A percentile compares a stretch with the other conserved stretches of the same genome.
Conservation (phyloP, 805 yeast species). For the Candida manassasensis region DNA sequence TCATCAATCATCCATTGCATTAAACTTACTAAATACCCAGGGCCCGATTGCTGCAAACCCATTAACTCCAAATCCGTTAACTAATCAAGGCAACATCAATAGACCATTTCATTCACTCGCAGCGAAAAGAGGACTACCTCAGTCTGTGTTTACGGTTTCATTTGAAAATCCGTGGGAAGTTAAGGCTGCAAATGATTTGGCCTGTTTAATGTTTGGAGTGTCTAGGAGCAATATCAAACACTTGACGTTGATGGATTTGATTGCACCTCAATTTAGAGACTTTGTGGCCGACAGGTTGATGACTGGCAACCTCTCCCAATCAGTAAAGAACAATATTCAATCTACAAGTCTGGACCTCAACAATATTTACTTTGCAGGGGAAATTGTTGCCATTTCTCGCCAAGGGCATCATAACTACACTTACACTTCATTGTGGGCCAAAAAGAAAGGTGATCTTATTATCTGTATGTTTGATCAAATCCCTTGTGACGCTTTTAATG, state of each 20-base stretch:
- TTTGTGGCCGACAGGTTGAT: conserved; percentile 58
- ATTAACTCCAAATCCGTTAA: conserved; percentile 4
- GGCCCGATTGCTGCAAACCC: conserved; percentile 3
- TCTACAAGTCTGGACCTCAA: conserved; percentile 14
- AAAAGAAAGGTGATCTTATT: conserved; percentile 61
- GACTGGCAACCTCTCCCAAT: conserved; percentile 16
- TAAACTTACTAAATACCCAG: conserved; percentile 19
- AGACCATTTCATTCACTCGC: conserved; percentile 61
- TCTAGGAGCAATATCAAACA: conserved; percentile 58
- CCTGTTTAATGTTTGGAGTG: conserved; percentile 82
- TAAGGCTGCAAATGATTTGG: conserved; percentile 83
- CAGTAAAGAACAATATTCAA: conserved; percentile 13
- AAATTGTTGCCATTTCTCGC: conserved; percentile 72
- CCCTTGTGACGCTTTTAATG: conserved; percentile 56
- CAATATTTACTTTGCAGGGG: conserved; percentile 72
- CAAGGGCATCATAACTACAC: conserved; percentile 59
- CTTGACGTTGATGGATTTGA: conserved; percentile 66
- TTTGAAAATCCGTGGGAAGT: conserved; percentile 72
- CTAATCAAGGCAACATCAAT: conserved; percentile 14
- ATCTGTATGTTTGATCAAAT: conserved; percentile 87
- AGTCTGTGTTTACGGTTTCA: conserved; percentile 80
- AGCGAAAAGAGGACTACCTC: conserved; percentile 68
- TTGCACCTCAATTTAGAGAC: conserved; percentile 70
- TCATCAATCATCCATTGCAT: conserved; percentile 30
- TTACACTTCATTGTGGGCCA: conserved; percentile 92